Conservation (phyloP, 352 stramenopile species). For the Globisporangium lucens region DNA sequence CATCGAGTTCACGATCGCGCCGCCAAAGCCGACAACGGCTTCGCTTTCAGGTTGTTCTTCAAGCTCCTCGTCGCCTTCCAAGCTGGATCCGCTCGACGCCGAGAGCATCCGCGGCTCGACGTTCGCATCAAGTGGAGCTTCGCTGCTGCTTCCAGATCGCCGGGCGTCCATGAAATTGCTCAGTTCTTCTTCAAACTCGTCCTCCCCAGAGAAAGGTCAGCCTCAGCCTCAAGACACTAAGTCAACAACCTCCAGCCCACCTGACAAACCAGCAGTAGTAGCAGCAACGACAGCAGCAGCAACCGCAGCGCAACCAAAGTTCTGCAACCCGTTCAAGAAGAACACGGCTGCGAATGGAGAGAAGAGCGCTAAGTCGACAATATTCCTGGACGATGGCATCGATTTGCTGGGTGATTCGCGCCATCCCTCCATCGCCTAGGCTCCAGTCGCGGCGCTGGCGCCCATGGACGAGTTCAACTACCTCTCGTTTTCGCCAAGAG, state of each 20-base stretch:
- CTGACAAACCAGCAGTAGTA: not conserved
- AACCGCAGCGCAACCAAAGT: conserved; percentile 6
- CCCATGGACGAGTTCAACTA: conserved; percentile 11
- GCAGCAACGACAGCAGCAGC: not conserved
- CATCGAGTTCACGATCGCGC: not conserved
- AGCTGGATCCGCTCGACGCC: conserved; percentile 12
- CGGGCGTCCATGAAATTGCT: conserved; percentile 5
- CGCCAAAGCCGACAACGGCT: not conserved
- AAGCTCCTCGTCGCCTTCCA: not conserved
- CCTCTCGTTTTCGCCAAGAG: conserved; percentile 13
- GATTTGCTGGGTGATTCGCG: not conserved
- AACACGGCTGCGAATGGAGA: not conserved
- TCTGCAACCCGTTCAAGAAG: conserved; percentile 18
- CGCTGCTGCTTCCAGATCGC: not conserved
- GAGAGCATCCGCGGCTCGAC: conserved; percentile 11
- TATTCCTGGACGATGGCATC: not conserved
- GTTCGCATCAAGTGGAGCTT: not conserved
- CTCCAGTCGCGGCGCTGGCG: not conserved
- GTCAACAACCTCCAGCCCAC: not conserved
- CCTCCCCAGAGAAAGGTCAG: conserved; percentile 3
- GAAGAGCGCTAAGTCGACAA: not conserved
- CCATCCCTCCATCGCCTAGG: not conserved
- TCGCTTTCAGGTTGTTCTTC: not conserved
- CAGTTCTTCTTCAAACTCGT: not conserved
- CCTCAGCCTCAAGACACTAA: conserved; percentile 1